Conservation (phyloP, 129 eudicot species). For the Flaveria robusta region DNA sequence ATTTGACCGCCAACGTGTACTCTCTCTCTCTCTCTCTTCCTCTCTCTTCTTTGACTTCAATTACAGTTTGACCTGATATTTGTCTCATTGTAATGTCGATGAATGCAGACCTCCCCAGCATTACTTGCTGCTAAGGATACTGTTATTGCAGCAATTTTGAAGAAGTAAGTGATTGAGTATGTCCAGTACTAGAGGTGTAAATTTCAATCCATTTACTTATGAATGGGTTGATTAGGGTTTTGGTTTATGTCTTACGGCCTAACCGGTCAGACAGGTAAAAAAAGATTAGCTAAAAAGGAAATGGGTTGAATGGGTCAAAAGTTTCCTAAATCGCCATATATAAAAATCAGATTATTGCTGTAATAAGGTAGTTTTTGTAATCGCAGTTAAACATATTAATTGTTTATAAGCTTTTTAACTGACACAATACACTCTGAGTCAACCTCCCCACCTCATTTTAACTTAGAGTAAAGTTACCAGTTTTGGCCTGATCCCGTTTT, state of each 20-base stretch:
- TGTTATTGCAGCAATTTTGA: constrained; percentile 69
- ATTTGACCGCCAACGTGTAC: constrained; percentile 10
- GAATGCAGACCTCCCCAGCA: constrained; percentile 83
- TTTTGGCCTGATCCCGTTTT: background rate
- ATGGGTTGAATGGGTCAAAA: background rate
- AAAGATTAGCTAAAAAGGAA: background rate
- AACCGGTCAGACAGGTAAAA: background rate
- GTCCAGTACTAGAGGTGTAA: background rate
- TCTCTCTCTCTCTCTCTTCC: background rate
- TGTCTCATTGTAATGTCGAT: constrained; percentile 11
- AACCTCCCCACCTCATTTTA: background rate
- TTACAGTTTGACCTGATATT: constrained; percentile 9
- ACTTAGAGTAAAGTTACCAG: background rate
- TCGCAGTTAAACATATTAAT: background rate
- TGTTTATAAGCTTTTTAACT: background rate
- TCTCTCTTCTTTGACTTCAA: background rate
- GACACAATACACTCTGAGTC: background rate
- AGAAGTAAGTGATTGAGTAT: constrained; percentile 74
- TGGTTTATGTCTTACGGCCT: background rate
- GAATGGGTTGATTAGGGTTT: background rate
- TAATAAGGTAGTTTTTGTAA: background rate
- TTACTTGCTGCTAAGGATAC: constrained; percentile 62
- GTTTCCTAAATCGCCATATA: background rate
- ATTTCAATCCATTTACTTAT: constrained; percentile 15
- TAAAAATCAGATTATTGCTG: background rate